Conservation (phyloP, 2,329 filamentous ascomycete genomes). For the Beauveria brongniartii region DNA sequence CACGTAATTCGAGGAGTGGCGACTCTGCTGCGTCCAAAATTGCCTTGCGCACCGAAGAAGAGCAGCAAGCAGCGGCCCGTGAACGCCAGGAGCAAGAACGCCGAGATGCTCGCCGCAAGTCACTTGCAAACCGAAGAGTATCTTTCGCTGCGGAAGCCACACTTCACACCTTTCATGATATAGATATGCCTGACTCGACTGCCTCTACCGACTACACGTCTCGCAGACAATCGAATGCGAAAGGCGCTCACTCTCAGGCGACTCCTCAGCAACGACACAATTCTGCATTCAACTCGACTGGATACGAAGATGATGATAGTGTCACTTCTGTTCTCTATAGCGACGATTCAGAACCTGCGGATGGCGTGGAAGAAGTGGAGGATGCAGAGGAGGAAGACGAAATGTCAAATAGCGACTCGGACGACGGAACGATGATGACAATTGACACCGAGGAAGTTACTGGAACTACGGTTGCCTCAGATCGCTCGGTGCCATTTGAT, state of each 20-base stretch:
- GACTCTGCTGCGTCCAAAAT: slow-evolving; percentile 44
- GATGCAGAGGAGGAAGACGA: slow-evolving; percentile 39
- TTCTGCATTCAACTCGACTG: slow-evolving; percentile 38
- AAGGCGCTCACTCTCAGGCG: slow-evolving; percentile 13
- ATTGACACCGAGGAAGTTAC: slow-evolving; percentile 73
- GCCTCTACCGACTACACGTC: slow-evolving; percentile 65
- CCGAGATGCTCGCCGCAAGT: slow-evolving; percentile 84
- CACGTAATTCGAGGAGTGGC: slow-evolving; percentile 14
- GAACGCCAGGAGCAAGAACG: slow-evolving; percentile 67
- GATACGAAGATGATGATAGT: slow-evolving; percentile 44
- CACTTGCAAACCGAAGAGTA: slow-evolving; percentile 83
- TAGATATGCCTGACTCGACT: slow-evolving; percentile 83
- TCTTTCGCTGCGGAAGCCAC: slow-evolving; percentile 97
- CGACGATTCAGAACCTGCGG: slow-evolving; percentile 51
- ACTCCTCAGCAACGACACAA: slow-evolving; percentile 1
- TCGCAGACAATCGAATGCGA: slow-evolving; percentile 59
- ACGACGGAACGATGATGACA: slow-evolving; percentile 74
- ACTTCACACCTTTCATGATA: slow-evolving; percentile 91
- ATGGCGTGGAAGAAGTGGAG: slow-evolving; percentile 47
- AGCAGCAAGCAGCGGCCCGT: slow-evolving; percentile 60
- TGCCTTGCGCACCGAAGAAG: slow-evolving; percentile 59
- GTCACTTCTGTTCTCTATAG: slow-evolving; percentile 76
- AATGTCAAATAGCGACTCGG: slow-evolving; percentile 48
- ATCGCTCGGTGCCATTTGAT: slow-evolving; percentile 44
- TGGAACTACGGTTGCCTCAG: slow-evolving; percentile 56